Evolutionary conservation across 2,329 filamentous ascomycete genomes (phyloP).

Genomic region (Mariannaea elegans): DNA sequence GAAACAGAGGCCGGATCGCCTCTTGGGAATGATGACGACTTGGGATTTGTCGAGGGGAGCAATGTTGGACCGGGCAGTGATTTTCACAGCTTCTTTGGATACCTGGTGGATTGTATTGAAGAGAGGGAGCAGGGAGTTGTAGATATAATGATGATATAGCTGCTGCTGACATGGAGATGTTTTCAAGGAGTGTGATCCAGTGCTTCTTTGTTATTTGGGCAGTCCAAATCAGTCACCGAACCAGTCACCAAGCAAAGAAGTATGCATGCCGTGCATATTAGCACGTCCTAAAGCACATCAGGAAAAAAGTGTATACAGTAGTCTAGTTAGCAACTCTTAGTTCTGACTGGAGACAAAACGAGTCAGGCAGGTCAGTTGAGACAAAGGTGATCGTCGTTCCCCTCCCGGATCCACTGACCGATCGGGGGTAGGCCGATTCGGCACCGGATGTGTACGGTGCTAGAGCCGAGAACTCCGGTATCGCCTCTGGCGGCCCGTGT

Average conservation of each 20-base stretch:
- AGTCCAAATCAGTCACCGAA: too few relatives aligned
- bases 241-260: too few relatives aligned
- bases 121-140: constrained; percentile 3
- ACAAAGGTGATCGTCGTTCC: background rate
- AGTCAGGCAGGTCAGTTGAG: background rate
- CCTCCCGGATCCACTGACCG: background rate
- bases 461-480: constrained; percentile 2
- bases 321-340: too few relatives aligned
- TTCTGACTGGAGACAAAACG: background rate
- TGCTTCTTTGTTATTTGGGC: too few relatives aligned
- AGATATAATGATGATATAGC: constrained; percentile 23
- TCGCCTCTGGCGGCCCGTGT: too few relatives aligned
- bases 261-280: too few relatives aligned
- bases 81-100: constrained; percentile 2
- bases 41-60: background rate
- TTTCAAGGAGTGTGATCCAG: background rate
- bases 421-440: constrained; percentile 11
- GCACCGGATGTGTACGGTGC: constrained; percentile 6
- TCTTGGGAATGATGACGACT: constrained; percentile 22
- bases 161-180: background rate
- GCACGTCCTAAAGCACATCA: too few relatives aligned
- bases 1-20: constrained; percentile 17
- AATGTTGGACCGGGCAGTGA: background rate
- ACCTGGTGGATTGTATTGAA: constrained; percentile 15
- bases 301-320: too few relatives aligned